Percentiles rank a stretch among this genome's conserved stretches.
Evolutionary conservation across 1,139 yeast genomes (phyloP).

Genomic region (Torulaspora globosa): DNA sequence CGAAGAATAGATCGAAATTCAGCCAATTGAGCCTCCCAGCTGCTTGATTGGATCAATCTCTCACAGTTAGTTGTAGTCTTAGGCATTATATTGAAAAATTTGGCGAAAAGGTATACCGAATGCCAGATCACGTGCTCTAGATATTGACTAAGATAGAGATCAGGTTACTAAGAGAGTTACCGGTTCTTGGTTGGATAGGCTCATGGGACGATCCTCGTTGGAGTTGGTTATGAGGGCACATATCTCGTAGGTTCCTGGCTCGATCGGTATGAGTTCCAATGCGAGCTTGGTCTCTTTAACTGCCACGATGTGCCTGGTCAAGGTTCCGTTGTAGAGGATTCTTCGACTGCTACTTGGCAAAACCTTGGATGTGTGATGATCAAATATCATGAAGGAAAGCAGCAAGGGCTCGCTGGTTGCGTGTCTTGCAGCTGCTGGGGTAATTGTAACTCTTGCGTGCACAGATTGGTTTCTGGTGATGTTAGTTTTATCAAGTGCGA

Average conservation of each 20-base stretch:
- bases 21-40: neutral
- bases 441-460: constrained; percentile 11
- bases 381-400: constrained; percentile 23
- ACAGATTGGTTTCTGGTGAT: constrained; percentile 19
- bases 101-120: constrained; percentile 2
- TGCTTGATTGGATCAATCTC: neutral
- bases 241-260: constrained; percentile 30
- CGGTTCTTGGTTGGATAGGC: constrained; percentile 20
- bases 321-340: constrained; percentile 30
- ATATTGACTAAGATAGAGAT: neutral
- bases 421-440: constrained; percentile 14
- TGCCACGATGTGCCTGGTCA: constrained; percentile 18
- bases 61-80: neutral
- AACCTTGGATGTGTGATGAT: constrained; percentile 26
- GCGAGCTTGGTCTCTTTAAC: constrained; percentile 8
- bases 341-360: constrained; percentile 28
- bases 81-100: neutral
- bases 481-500: constrained; percentile 13
- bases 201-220: constrained; percentile 11
- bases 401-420: neutral
- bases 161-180: constrained; percentile 13
- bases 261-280: constrained; percentile 30
- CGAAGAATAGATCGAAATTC: neutral
- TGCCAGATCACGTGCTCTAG: constrained; percentile 4
- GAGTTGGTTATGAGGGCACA: constrained; percentile 21